Evolutionary conservation across 331 rosid genomes (phyloP), one percentile per base, ranked within the genome.

Genomic region (Dryas integrifolia): DNA sequence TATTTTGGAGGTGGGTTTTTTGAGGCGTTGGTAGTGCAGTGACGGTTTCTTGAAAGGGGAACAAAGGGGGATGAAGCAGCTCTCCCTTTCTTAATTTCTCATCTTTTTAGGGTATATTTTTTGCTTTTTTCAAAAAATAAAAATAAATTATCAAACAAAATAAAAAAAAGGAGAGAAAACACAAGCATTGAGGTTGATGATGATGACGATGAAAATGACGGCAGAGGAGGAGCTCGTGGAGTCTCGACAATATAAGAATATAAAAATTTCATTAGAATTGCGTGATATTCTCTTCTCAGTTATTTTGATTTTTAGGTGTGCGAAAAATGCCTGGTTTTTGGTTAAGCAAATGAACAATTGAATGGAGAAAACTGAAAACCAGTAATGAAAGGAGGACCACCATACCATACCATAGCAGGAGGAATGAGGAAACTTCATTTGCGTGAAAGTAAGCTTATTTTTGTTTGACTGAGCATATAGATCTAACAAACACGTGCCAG

Each of bases 41-140:
- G 77, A 50, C 73, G 83, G 89, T 79, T 83, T 75, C 81, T 81
- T 83, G 59, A 58, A 44, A 40, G 82, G 84, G 78, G 81, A 85
- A 73, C 88, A 80, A 59, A 64, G 82, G 51, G 43, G 77, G 73
- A 78, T 71, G 87, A 53, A 53, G 13, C 73, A 76, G 81, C 82
- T 80, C 72, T 77, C 78, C 69, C 57, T 72, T 35, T 62, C 45
- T 55, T 30, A 40, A 75, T 65, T 69, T 80, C 79, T 59, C 82
- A 71, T 82, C 82, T 85, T 87, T 80, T 75, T 8, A 82, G 79
- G 84, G 41, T 12, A 58, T 45, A 13, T 59, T 39, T 18, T 21
- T 21, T 21, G 5, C 55, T 16, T 69, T 43, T 15, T 13, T 8
- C 62, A 24, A 58, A 50, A 59, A 43, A 30, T 2, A 30, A 66